Base-by-base conservation (phyloP, 1,284 basidiomycete genomes). In the Porogramme epimiltina region DNA sequence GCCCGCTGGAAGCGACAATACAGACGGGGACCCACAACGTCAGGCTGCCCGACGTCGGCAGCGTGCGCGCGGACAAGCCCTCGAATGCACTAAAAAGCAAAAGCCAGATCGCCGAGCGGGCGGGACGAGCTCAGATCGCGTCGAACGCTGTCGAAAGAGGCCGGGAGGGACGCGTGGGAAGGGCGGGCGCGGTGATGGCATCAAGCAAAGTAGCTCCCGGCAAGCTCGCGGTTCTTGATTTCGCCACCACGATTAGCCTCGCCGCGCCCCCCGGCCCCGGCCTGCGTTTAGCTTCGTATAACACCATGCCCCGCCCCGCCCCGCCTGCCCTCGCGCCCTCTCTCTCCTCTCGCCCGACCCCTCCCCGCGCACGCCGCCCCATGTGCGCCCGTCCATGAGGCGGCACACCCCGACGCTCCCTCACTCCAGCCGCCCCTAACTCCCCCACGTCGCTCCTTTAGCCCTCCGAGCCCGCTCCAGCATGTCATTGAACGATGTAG, bases 401-500 rank as follows among this genome's bases (percentile, higher is more conserved):
- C 34, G 28, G 44, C 39, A 13, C 9, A 10, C 16, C 9, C 16
- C 16, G 34, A 37, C 34, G 34, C 28, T 31, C 34, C 34, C 10
- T 18, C 9, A 31, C 8, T 15, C 28, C 28, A 31, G 13, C 36
- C 24, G 20, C 15, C 18, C 16, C 42, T 18, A 47, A 25, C 15
- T 20, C 34, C 19, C 44, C 20, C 24, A 34, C 11, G 39, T 48
- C 42, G 45, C 39, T 45, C 45, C 2, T 52, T 45, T 52, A 42
- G 50, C 47, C 26, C 40, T 24, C 38, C 24, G 25, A 25, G 34
- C 9, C 8, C 9, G 34, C 9, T 18, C 13, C 34, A 37, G 34
- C 9, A 51, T 49, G 47, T 49, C 46, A 34, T 48, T 45, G 45
- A 44, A 42, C 36, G 41, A 55, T 49, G 54, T 54, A 28, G 53